Base-by-base conservation (phyloP, 257 asterid genomes). In the Oldenlandia corymbosa region DNA sequence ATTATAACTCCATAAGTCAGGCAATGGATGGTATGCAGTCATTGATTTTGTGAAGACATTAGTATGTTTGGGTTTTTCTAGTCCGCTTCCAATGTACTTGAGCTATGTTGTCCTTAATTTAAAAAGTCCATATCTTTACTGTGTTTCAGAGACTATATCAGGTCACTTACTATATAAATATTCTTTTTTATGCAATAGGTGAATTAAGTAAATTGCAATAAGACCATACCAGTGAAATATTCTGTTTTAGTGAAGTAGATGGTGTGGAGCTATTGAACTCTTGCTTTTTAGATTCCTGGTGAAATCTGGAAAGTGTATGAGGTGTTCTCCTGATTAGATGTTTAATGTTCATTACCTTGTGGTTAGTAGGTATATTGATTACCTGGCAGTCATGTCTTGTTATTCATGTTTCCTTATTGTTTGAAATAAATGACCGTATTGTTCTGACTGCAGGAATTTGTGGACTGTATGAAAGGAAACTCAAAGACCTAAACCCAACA, bases 391-490 rank as follows among this genome's bases (percentile, higher is more conserved):
- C 17, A 45, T 66, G 46, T 27, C 37, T 51, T 51, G 46, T 10
- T 7, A 37, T 51, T 60, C 20, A 3, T 64, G 47, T 21, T 13
- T 48, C 12, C 24, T 28, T 24, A 32, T 18, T 28, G 58, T 36
- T 62, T 43, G 7, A 26, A 47, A 1, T 45, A 11, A 59, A 67
- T 20, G 53, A 24, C 21, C 60, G 18, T 36, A 10, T 9, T 39
- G 1, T 39, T 51, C 50, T 43, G 52, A 34, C 51, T 81, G 76
- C 94, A 88, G 95, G 96, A 64, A 80, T 88, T 58, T 91, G 98
- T 78, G 96, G 90, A 31, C 79, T 91, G 16, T 91, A 88, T 70
- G 98, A 91, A 75, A 76, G 92, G 73, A 88, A 86, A 71, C 86
- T 91, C 63, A 88, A 84, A 77, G 95, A 88, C 27, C 66, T 88